Percentiles rank a stretch among this genome's conserved stretches.
phyloP scores from a whole-genome alignment of 176 grass and related monocot genomes.

The Thinopyrum elongatum region DNA sequence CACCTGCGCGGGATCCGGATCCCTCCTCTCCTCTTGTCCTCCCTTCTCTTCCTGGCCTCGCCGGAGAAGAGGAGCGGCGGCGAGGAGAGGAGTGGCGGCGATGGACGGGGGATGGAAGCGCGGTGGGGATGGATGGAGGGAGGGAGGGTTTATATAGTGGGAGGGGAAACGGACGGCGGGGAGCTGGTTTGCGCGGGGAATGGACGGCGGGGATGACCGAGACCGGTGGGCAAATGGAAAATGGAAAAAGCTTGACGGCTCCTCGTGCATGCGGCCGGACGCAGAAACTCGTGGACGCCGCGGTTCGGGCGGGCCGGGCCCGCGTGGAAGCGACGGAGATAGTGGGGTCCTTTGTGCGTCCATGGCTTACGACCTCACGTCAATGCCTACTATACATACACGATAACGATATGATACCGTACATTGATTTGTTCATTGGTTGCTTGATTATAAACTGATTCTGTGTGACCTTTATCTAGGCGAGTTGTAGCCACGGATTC shows the following conservation, averaged over 20 bases:
- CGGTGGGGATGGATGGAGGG: background rate
- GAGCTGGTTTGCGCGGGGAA: background rate
- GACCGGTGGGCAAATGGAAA: background rate
- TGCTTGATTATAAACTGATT: no score
- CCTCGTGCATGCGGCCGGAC: background rate
- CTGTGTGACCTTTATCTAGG: no score
- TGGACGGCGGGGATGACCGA: constrained; percentile 28
- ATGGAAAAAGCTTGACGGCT: background rate
- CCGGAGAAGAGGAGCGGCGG: background rate
- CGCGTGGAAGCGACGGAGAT: background rate
- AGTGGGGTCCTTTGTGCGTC: background rate
- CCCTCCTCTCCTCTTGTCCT: background rate
- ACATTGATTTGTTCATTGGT: no score
- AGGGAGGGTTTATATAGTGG: constrained; percentile 18
- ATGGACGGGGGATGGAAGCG: background rate
- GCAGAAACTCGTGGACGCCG: constrained; percentile 17
- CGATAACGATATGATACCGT: no score
- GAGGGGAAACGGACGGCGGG: constrained; percentile 26
- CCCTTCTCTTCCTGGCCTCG: background rate
- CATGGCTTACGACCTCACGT: background rate
- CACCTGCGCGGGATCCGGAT: background rate
- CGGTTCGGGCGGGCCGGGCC: background rate
- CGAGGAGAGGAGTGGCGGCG: background rate
- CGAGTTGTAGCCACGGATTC: no score
- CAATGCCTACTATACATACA: no score